Percentiles rank a stretch among this genome's conserved stretches.
phyloP scores from a whole-genome alignment of 139 green algal genomes.

The Gonium pectorale region DNA sequence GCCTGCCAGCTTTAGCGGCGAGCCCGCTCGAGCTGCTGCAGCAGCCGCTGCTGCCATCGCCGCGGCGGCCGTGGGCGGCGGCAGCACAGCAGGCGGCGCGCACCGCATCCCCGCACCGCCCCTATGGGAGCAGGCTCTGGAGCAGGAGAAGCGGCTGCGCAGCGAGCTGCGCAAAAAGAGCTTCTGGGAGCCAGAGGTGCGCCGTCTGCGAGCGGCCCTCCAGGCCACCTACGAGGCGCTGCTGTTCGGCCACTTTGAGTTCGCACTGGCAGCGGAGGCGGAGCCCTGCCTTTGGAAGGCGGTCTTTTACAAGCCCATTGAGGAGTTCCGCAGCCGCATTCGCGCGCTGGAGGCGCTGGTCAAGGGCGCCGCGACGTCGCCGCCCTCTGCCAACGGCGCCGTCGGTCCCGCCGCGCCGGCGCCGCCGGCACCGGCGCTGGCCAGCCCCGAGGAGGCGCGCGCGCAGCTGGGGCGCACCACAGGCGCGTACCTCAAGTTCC shows the following conservation, averaged over 20 bases:
- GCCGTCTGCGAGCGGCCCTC: slow-evolving; percentile 63
- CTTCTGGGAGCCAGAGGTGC: slow-evolving; percentile 73
- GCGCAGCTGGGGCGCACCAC: neutral
- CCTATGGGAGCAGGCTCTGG: slow-evolving; percentile 54
- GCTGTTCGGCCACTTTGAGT: slow-evolving; percentile 67
- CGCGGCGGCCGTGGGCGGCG: neutral
- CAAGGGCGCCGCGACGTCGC: neutral
- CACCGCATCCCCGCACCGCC: neutral
- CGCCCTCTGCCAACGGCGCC: neutral
- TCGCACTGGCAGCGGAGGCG: slow-evolving; percentile 57
- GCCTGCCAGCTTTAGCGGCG: neutral
- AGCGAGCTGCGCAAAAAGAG: slow-evolving; percentile 54
- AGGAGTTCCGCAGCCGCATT: slow-evolving; percentile 77
- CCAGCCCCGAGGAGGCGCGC: slow-evolving; percentile 40
- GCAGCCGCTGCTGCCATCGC: neutral
- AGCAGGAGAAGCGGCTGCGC: slow-evolving; percentile 62
- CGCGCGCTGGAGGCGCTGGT: slow-evolving; percentile 25
- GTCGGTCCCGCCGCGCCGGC: neutral
- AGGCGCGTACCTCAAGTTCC: slow-evolving; percentile 69
- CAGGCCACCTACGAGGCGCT: slow-evolving; percentile 63
- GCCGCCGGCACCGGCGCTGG: neutral
- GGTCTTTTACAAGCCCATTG: slow-evolving; percentile 80
- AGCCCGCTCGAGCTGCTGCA: neutral
- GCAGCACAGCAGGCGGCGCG: no score
- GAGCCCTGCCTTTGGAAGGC: slow-evolving; percentile 79